Percentiles rank a stretch among this genome's conserved stretches.
Conservation (phyloP, 805 yeast species). For the Barnettozyma sucrosica region DNA sequence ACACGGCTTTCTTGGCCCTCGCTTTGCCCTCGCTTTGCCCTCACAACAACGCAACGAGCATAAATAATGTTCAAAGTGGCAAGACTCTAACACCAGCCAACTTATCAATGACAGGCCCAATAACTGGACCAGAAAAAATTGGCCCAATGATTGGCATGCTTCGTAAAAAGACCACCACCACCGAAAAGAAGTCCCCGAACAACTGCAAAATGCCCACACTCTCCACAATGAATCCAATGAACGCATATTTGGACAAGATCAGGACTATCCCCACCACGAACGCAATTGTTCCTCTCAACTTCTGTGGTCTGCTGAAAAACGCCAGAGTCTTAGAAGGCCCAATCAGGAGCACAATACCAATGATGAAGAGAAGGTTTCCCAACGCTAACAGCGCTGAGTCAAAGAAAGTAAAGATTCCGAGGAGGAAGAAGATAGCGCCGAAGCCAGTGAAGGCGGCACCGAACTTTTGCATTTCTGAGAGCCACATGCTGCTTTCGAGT, state of each 20-base stretch:
- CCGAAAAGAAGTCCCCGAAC: conserved; percentile 88
- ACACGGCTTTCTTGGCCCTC: no score
- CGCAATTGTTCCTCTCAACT: conserved; percentile 80
- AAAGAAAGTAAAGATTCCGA: conserved; percentile 82
- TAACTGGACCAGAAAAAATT: conserved; percentile 65
- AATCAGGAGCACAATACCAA: conserved; percentile 81
- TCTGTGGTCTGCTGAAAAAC: conserved; percentile 83
- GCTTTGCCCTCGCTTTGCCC: not conserved
- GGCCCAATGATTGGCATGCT: conserved; percentile 88
- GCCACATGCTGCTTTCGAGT: conserved; percentile 52
- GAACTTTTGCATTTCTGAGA: conserved; percentile 71
- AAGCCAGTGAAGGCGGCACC: conserved; percentile 92
- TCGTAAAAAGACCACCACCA: conserved; percentile 79
- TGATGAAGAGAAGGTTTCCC: conserved; percentile 52
- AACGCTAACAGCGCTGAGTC: conserved; percentile 85
- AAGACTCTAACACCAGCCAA: conserved; percentile 63
- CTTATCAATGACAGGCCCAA: conserved; percentile 62
- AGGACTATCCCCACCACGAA: conserved; percentile 70
- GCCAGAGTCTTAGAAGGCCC: conserved; percentile 79
- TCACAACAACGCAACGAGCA: not conserved
- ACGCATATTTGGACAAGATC: conserved; percentile 70
- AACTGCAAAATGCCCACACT: conserved; percentile 83
- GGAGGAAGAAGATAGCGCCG: conserved; percentile 64
- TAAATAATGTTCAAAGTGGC: conserved; percentile 41
- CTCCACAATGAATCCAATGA: conserved; percentile 80